Evolutionary conservation across 768 basidiomycete species (phyloP).

Genomic region (Tylopilus intermedius): DNA sequence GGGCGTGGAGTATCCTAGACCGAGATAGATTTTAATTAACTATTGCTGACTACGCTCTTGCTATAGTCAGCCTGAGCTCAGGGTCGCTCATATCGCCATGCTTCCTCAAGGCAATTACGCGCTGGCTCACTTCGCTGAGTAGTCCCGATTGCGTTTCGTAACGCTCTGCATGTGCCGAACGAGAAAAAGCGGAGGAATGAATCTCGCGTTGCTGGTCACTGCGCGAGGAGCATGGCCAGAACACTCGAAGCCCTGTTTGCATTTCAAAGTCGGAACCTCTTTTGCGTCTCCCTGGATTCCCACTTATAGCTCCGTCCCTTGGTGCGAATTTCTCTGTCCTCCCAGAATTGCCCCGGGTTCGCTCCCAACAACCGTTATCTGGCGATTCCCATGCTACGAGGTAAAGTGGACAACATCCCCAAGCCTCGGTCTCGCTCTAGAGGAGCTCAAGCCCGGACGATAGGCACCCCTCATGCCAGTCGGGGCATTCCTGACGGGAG

Average conservation of each 20-base stretch:
- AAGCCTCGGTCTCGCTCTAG: constrained; percentile 25
- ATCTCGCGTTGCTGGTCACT: constrained; percentile 32
- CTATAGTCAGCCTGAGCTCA: constrained; percentile 21
- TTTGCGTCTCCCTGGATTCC: constrained; percentile 26
- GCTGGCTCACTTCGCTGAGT: constrained; percentile 36
- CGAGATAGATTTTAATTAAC: constrained; percentile 34
- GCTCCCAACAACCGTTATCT: constrained; percentile 21
- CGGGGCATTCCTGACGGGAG: constrained; percentile 28
- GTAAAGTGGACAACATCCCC: constrained; percentile 27
- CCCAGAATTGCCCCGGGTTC: constrained; percentile 22
- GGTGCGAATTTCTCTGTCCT: constrained; percentile 12
- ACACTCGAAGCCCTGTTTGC: constrained; percentile 30
- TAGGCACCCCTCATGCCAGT: constrained; percentile 19
- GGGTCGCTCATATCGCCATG: constrained; percentile 28
- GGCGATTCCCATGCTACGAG: constrained; percentile 27
- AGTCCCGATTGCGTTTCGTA: constrained; percentile 31
- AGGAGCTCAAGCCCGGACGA: constrained; percentile 23
- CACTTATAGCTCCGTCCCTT: constrained; percentile 27
- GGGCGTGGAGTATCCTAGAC: constrained; percentile 30
- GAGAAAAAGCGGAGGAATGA: constrained; percentile 32
- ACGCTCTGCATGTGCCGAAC: constrained; percentile 28
- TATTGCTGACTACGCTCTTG: constrained; percentile 21
- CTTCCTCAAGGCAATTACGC: constrained; percentile 34
- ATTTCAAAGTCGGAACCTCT: constrained; percentile 33
- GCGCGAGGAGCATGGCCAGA: constrained; percentile 34